Evolutionary conservation across 129 eudicot genomes (phyloP), one percentile per base, ranked within the genome.

Genomic region (Helichrysum umbraculigerum): DNA sequence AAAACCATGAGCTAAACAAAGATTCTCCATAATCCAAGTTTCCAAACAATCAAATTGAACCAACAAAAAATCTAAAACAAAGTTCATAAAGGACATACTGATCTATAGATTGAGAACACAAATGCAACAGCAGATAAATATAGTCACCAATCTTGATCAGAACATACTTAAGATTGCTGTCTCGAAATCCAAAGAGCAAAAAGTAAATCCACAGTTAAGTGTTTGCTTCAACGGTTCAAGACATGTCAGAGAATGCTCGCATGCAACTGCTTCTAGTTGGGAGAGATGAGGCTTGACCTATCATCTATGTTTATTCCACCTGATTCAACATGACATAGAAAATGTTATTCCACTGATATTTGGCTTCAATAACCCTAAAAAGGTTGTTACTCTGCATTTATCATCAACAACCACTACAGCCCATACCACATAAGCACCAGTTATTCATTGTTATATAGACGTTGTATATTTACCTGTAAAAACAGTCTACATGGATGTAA

Each of bases 141-240:
- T 42, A 68, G 74, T 70, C 9, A 4, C 42, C 52, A 34, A 70
- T 51, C 62, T 47, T 25, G 60, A 70, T 41, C 42, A 70, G 54
- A 70, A 29, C 75, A 70, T 30, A 30, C 32, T 30, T 56, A 16
- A 19, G 54, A 72, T 62, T 54, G 32, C 34, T 56, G 76, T 34
- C 56, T 34, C 35, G 6, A 71, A 72, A 72, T 50, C 76, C 76
- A 52, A 71, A 71, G 76, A 28, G 32, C n/a, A 10, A n/a, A 20
- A 57, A 8, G 35, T 37, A 25, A 56, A n/a, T 54, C 76, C 76
- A 72, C 51, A 72, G 54, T 35, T 15, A 72, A 28, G 34, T 47
- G 61, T 54, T 30, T 72, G n/a, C 61, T 33, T 19, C 11, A 19
- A n/a, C 65, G 33, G 33, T 72, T 14, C 32, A 56, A 54, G 9